These are phyloP conservation scores for Tylopilus sp. DNA, from an alignment of 1,284 basidiomycete species.

Conservation along the genomic window DNA sequence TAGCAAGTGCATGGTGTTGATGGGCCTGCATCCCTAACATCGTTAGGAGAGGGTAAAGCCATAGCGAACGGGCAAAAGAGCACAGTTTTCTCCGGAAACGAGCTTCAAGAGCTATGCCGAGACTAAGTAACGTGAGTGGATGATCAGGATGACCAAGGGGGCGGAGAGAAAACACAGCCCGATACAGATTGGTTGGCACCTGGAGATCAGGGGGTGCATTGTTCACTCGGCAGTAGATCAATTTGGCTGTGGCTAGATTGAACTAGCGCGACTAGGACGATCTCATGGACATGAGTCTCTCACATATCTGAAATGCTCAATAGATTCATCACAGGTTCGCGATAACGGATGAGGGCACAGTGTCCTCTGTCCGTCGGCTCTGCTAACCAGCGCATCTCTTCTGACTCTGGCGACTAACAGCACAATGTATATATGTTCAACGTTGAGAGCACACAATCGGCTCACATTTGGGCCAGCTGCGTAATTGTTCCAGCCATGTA, in stretches of 20 bases:
- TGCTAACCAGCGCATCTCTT: background rate
- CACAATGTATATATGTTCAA: background rate
- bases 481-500: background rate
- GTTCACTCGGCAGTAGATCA: slow-evolving; percentile 1
- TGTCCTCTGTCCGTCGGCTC: slow-evolving; percentile 6
- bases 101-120: background rate
- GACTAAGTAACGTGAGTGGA: slow-evolving; percentile 4
- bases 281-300: background rate
- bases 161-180: background rate
- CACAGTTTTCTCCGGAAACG: slow-evolving; percentile 7
- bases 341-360: slow-evolving; percentile 4
- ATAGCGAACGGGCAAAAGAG: too few species aligned
- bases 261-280: background rate
- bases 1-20: too few species aligned
- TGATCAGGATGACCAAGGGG: slow-evolving; percentile 5
- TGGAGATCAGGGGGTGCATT: background rate
- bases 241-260: slow-evolving; percentile 2
- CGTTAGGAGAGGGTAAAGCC: too few species aligned
- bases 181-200: slow-evolving; percentile 4
- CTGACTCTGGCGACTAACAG: background rate
- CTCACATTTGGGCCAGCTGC: background rate
- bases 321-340: background rate
- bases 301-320: background rate
- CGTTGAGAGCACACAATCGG: background rate
- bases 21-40: too few species aligned